These are phyloP conservation scores for Podaxis carcinomalis DNA, from an alignment of 768 basidiomycete genomes.

Conservation along the genomic window DNA sequence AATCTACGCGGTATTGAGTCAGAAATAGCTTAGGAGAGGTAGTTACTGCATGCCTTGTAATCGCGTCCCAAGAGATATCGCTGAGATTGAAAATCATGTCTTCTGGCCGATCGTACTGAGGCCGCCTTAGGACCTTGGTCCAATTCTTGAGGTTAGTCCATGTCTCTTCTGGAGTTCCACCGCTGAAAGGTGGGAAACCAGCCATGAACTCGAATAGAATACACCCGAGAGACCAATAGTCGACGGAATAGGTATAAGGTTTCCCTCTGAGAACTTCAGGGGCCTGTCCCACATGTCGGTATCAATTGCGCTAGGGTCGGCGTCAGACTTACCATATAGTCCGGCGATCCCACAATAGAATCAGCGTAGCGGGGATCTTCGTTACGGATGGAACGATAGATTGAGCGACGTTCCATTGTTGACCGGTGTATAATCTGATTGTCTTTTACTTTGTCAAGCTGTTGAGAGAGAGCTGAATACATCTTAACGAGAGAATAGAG, in stretches of 20 bases:
- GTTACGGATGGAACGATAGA: slow-evolving; percentile 89
- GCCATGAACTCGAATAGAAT: slow-evolving; percentile 97
- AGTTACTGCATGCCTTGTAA: slow-evolving; percentile 59
- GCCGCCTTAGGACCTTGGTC: slow-evolving; percentile 86
- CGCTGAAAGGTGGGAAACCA: slow-evolving; percentile 98
- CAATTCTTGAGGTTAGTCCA: slow-evolving; percentile 99
- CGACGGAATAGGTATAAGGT: slow-evolving; percentile 93
- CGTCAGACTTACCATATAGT: slow-evolving; percentile 77
- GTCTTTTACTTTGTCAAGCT: slow-evolving; percentile 97
- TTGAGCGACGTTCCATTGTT: slow-evolving; percentile 89
- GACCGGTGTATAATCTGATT: slow-evolving; percentile 85
- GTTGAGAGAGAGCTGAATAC: slow-evolving; percentile 4
- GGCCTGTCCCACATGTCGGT: slow-evolving; percentile 34
- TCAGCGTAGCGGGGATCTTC: slow-evolving; percentile 94
- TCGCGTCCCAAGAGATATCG: slow-evolving; percentile 91
- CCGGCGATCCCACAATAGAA: slow-evolving; percentile 95
- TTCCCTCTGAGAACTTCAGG: slow-evolving; percentile 91
- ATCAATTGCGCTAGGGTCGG: background rate
- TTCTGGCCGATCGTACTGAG: slow-evolving; percentile 93
- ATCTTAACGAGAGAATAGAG: background rate
- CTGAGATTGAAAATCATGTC: slow-evolving; percentile 95
- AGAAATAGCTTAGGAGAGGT: background rate
- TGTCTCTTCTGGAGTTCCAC: slow-evolving; percentile 92
- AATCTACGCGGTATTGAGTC: slow-evolving; percentile 40
- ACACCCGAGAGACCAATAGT: slow-evolving; percentile 98